Conservation (phyloP, 345 rosid species). For the Lumnitzera racemosa region DNA sequence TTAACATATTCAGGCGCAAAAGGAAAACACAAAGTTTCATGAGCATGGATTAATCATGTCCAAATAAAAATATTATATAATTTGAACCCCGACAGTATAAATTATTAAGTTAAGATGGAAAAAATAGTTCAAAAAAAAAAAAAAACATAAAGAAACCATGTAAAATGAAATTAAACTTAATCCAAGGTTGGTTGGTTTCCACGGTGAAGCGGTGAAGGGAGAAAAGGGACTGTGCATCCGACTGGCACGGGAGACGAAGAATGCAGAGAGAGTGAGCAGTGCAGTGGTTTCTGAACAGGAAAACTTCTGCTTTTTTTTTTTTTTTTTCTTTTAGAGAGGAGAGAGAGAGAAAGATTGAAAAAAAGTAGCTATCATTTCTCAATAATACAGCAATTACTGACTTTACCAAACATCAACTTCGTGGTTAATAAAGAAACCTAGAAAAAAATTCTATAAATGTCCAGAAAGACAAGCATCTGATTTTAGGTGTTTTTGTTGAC, state of each 20-base stretch:
- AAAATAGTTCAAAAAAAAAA: no score
- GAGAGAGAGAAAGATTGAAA: constrained; percentile 9
- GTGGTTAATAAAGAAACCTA: constrained; percentile 29
- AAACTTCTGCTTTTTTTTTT: constrained; percentile 14
- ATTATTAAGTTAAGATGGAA: no score
- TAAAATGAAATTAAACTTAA: no score
- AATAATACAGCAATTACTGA: constrained; percentile 54
- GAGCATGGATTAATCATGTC: no score
- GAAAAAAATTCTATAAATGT: constrained; percentile 1
- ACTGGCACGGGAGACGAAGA: constrained; percentile 37
- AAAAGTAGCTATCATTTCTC: constrained; percentile 57
- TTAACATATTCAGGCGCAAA: no score
- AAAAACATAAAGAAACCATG: no score
- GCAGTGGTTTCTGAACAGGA: constrained; percentile 24
- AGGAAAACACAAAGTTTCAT: no score
- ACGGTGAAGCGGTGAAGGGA: background rate
- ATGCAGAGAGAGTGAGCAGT: constrained; percentile 23
- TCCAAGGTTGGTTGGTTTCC: no score
- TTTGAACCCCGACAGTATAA: no score
- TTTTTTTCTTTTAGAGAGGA: constrained; percentile 13
- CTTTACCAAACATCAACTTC: constrained; percentile 50
- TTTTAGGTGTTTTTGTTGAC: constrained; percentile 16
- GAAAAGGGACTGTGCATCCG: constrained; percentile 7
- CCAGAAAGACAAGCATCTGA: constrained; percentile 26
- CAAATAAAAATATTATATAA: no score